A percentile compares a stretch with the other conserved stretches of the same genome.
These are phyloP conservation scores for Lichtheimia hyalospora DNA, from an alignment of 371 early-diverging fungal genomes.

Conservation along the genomic window DNA sequence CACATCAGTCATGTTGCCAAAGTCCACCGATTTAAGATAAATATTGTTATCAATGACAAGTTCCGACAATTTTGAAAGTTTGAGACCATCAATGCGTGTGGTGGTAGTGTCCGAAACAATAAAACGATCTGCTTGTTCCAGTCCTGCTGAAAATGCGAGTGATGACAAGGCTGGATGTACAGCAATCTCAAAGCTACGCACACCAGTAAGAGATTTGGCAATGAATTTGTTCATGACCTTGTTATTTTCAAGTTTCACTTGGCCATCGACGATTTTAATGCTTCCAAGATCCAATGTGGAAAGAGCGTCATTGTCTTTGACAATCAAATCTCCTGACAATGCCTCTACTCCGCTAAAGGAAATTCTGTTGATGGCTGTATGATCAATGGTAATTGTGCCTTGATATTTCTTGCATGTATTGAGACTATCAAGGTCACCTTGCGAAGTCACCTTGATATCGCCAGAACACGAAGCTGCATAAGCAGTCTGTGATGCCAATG, in stretches of 20 bases:
- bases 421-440: slow-evolving; percentile 16
- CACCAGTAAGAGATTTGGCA: slow-evolving; percentile 29
- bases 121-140: slow-evolving; percentile 37
- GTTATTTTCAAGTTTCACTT: slow-evolving; percentile 44
- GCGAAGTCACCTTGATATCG: slow-evolving; percentile 18
- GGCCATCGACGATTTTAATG: slow-evolving; percentile 29
- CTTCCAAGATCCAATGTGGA: background rate
- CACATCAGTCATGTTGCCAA: slow-evolving; percentile 31
- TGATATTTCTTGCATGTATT: slow-evolving; percentile 13
- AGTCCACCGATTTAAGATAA: slow-evolving; percentile 40
- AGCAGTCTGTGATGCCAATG: background rate
- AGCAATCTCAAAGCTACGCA: slow-evolving; percentile 42
- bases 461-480: slow-evolving; percentile 13
- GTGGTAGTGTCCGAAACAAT: slow-evolving; percentile 44
- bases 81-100: slow-evolving; percentile 45
- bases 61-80: slow-evolving; percentile 25
- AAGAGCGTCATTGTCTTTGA: slow-evolving; percentile 18
- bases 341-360: slow-evolving; percentile 15
- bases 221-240: slow-evolving; percentile 34
- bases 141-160: slow-evolving; percentile 36
- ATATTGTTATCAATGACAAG: slow-evolving; percentile 50
- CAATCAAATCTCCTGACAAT: slow-evolving; percentile 15
- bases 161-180: slow-evolving; percentile 37
- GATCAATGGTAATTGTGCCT: slow-evolving; percentile 17
- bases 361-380: slow-evolving; percentile 4